Base-by-base conservation (phyloP, 176 grass and related monocot species). In the Zizania latifolia region DNA sequence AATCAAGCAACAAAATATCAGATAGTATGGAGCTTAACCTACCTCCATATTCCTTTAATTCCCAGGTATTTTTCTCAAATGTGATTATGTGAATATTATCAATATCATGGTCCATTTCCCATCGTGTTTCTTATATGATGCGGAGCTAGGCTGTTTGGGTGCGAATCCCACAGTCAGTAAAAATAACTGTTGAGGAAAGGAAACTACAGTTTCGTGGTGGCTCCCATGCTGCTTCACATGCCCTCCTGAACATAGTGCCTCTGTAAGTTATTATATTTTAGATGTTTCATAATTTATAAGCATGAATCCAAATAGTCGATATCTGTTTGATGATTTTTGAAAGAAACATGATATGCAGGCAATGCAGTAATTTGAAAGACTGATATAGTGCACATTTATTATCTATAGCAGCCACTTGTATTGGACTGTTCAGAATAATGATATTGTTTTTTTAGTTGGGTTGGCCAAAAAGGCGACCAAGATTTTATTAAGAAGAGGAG, bases 201-300 rank as follows among this genome's bases (percentile, higher is more conserved):
- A 61, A 87, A 32, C 86, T 93, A 33, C 55, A 83, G 26, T 93
- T 93, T 58, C 79, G 85, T 66, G 74, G 86, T 58, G 94, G 94
- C 58, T 80, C 79, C 50, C 94, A 98, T 89, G 91, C 88, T 77
- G 88, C 94, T 84, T 91, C 86, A 38, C 94, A 98, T 65, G 84
- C 91, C 68, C 78, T 98, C 32, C 63, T 92, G n/a, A 98, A 93
- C 65, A 81, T 94, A 34, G 82, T 87, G 34, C 91, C 94, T 83
- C 46, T 92, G 83, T 98, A 85, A 84, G 87, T 79, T 85, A 43
- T 82, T 69, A 21, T 29, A 3, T 28, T 45, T 65, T 65, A 79
- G 55, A 27, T 45, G 10, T 35, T 43, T 36, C 34, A 36, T 51
- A 3, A 48, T 6, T 36, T 6, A 51, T 51, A 51, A 51, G 6